phyloP scores from a whole-genome alignment of 768 basidiomycete species.

The Neoboletus subvelutipes region DNA sequence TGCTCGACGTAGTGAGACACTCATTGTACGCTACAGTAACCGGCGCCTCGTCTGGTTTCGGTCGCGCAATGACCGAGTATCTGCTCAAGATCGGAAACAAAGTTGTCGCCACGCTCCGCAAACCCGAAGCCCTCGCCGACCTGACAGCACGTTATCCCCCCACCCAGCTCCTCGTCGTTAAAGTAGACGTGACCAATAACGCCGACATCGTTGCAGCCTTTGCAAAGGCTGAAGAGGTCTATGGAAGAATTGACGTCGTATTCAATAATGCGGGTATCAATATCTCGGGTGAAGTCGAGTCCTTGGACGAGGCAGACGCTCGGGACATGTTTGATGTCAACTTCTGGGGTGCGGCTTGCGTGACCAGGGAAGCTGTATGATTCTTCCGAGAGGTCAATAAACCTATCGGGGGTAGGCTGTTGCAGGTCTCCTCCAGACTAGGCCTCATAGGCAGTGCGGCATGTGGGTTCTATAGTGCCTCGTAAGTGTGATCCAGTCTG shows the following conservation, averaged over 20 bases:
- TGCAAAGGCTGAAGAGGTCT: slow-evolving; percentile 19
- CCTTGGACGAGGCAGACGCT: slow-evolving; percentile 28
- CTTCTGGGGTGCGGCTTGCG: slow-evolving; percentile 36
- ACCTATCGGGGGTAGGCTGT: slow-evolving; percentile 38
- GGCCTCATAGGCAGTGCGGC: slow-evolving; percentile 26
- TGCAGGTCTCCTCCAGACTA: slow-evolving; percentile 38
- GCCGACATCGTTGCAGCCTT: slow-evolving; percentile 30
- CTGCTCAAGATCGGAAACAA: slow-evolving; percentile 37
- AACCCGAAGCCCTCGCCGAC: slow-evolving; percentile 32
- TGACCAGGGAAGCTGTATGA: slow-evolving; percentile 30
- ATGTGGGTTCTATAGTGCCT: slow-evolving; percentile 26
- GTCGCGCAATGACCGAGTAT: slow-evolving; percentile 32
- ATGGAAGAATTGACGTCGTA: slow-evolving; percentile 39
- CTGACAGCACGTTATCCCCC: slow-evolving; percentile 24
- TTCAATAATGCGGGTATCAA: slow-evolving; percentile 36
- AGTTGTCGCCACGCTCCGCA: slow-evolving; percentile 45
- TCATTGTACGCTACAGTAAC: slow-evolving; percentile 25
- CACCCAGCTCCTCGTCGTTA: slow-evolving; percentile 29
- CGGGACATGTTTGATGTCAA: slow-evolving; percentile 37
- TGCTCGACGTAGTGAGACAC: too few relatives aligned
- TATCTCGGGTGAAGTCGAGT: slow-evolving; percentile 38
- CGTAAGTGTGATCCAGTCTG: slow-evolving; percentile 12
- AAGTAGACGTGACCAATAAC: slow-evolving; percentile 33
- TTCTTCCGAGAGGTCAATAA: slow-evolving; percentile 40
- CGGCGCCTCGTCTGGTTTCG: slow-evolving; percentile 41